phyloP scores from a whole-genome alignment of 495 filamentous ascomycete genomes.

The Trichoderma orchidacearum region DNA sequence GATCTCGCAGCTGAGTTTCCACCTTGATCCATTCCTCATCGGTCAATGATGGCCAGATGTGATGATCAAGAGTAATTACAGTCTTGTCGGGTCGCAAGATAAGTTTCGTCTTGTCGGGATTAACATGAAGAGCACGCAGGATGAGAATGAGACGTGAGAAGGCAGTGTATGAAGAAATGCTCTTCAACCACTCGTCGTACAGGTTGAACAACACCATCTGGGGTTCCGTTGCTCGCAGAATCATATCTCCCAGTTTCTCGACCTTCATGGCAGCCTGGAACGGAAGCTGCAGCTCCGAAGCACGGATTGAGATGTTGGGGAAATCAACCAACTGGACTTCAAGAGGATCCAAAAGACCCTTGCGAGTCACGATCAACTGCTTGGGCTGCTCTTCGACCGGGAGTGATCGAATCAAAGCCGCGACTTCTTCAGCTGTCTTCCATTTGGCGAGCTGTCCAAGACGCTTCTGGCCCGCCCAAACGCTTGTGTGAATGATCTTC shows the following conservation, averaged over 20 bases:
- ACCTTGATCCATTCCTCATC: constrained; percentile 99
- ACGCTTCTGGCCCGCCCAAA: constrained; percentile 99
- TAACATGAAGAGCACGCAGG: constrained; percentile 90
- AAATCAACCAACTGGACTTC: constrained; percentile 97
- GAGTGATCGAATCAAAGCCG: constrained; percentile 88
- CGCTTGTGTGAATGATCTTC: constrained; percentile 99
- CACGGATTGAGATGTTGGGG: constrained; percentile 97
- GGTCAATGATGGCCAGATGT: constrained; percentile 91
- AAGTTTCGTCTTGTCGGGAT: constrained; percentile 96
- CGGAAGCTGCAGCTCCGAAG: constrained; percentile 91
- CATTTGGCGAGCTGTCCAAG: constrained; percentile 96
- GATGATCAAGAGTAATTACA: constrained; percentile 96
- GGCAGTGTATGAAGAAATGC: constrained; percentile 94
- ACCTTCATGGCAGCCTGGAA: constrained; percentile 99
- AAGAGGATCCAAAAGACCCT: constrained; percentile 92
- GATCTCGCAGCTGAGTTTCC: constrained; percentile 85
- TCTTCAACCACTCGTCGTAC: constrained; percentile 98
- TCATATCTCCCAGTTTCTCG: constrained; percentile 98
- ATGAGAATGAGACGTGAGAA: constrained; percentile 96
- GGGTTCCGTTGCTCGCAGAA: constrained; percentile 89
- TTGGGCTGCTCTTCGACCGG: constrained; percentile 98
- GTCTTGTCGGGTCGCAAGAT: constrained; percentile 95
- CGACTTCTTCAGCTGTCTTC: constrained; percentile 99
- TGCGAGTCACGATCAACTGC: constrained; percentile 95
- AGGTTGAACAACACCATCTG: constrained; percentile 99